phyloP scores from a whole-genome alignment of 2,329 filamentous ascomycete species.

The Neonectria ditissima region DNA sequence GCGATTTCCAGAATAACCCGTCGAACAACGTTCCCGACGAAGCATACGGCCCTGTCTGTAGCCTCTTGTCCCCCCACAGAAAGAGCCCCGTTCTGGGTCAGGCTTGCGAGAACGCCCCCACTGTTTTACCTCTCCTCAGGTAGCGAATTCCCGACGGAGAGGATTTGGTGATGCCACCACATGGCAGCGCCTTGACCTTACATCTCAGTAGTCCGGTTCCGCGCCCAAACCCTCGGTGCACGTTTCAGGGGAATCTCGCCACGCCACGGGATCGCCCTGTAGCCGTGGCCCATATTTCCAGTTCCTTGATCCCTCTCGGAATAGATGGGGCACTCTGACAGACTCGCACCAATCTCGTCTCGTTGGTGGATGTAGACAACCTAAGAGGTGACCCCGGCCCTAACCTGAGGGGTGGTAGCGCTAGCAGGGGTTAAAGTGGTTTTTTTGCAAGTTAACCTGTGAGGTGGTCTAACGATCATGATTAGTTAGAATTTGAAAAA shows the following conservation, averaged over 20 bases:
- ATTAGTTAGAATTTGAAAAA: no score
- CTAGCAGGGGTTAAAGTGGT: no score
- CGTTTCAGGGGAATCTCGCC: constrained; percentile 39
- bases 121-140: constrained; percentile 31
- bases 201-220: constrained; percentile 22
- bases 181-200: constrained; percentile 27
- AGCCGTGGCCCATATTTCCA: constrained; percentile 36
- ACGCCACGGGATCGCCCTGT: constrained; percentile 36
- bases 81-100: constrained; percentile 19
- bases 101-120: constrained; percentile 35
- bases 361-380: no score
- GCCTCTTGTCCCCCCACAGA: constrained; percentile 20
- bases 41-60: constrained; percentile 29
- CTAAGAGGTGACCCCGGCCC: no score
- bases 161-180: constrained; percentile 34
- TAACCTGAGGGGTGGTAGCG: no score
- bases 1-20: constrained; percentile 39
- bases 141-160: constrained; percentile 22
- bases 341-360: constrained; percentile 31
- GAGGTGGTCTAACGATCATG: no score
- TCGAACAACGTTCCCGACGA: constrained; percentile 31
- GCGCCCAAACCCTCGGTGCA: constrained; percentile 35
- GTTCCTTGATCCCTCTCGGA: constrained; percentile 23
- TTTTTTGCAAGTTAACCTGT: no score
- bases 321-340: not conserved